phyloP scores from a whole-genome alignment of 2,329 filamentous ascomycete species.

The Colletotrichum gloeosporioides region DNA sequence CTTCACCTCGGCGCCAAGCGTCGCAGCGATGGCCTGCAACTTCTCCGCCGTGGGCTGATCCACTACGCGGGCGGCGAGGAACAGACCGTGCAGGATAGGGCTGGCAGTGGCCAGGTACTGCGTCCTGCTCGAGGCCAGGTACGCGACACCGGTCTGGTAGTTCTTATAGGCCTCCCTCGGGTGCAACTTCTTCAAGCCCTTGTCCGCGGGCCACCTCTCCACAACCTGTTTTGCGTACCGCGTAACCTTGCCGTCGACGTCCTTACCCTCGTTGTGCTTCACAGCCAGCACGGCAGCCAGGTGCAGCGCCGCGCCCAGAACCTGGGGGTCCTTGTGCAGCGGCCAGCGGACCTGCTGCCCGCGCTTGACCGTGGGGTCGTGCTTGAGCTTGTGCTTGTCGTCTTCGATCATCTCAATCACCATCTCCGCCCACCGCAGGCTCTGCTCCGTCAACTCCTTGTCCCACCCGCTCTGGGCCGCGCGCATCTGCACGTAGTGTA shows the following conservation, averaged over 20 bases:
- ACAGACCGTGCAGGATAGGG: conserved; percentile 47
- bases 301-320: conserved; percentile 47
- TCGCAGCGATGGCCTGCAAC: conserved; percentile 45
- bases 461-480: conserved; percentile 43
- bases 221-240: conserved; percentile 43
- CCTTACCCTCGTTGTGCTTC: conserved; percentile 33
- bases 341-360: conserved; percentile 19
- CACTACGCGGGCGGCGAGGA: conserved; percentile 48
- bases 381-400: conserved; percentile 37
- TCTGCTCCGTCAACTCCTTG: conserved; percentile 41
- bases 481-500: conserved; percentile 45
- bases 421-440: conserved; percentile 50
- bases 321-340: conserved; percentile 47
- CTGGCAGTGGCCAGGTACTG: conserved; percentile 37
- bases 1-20: conserved; percentile 41
- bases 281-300: conserved; percentile 45
- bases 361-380: neutral
- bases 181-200: conserved; percentile 42
- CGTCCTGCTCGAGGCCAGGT: conserved; percentile 36
- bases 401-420: conserved; percentile 56
- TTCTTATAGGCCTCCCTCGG: conserved; percentile 32
- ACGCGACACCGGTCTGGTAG: conserved; percentile 22
- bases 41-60: conserved; percentile 37
- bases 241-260: conserved; percentile 37
- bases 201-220: conserved; percentile 44